A percentile compares a stretch with the other conserved stretches of the same genome.
These are phyloP conservation scores for Calonectria leucothoes DNA, from an alignment of 2,329 filamentous ascomycete species.

Conservation along the genomic window DNA sequence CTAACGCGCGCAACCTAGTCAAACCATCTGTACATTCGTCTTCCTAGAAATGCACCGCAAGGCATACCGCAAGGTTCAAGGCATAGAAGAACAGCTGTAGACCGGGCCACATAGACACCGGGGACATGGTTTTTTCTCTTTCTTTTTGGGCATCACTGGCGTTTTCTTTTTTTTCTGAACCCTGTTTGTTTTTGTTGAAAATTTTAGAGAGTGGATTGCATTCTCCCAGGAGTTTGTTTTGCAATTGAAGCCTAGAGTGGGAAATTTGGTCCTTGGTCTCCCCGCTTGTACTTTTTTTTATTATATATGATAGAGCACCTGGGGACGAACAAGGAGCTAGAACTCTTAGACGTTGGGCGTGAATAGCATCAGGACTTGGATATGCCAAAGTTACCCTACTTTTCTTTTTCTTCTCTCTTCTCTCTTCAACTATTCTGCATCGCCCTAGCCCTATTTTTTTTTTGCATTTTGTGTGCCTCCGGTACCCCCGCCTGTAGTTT, in stretches of 20 bases:
- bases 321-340: neutral
- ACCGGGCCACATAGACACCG: conserved; percentile 35
- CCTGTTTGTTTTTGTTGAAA: conserved; percentile 21
- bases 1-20: conserved; percentile 55
- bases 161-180: conserved; percentile 30
- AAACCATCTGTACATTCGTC: conserved; percentile 89
- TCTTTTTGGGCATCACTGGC: conserved; percentile 32
- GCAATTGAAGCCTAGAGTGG: conserved; percentile 14
- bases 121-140: too few relatives aligned
- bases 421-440: neutral
- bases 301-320: conserved; percentile 8
- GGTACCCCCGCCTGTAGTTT: neutral
- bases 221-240: conserved; percentile 39
- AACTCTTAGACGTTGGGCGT: neutral
- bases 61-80: conserved; percentile 70
- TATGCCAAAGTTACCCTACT: neutral
- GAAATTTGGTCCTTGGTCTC: conserved; percentile 10
- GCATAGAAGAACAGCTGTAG: conserved; percentile 45
- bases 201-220: conserved; percentile 28
- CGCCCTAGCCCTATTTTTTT: neutral
- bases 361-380: conserved; percentile 12
- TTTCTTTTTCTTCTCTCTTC: neutral
- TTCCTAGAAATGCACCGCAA: conserved; percentile 90
- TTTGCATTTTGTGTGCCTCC: conserved; percentile 5
- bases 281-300: conserved; percentile 7